A percentile compares a stretch with the other conserved stretches of the same genome.
These are phyloP conservation scores for Cylindricascospora bacillispora DNA, from an alignment of 1,139 yeast genomes.

Conservation along the genomic window DNA sequence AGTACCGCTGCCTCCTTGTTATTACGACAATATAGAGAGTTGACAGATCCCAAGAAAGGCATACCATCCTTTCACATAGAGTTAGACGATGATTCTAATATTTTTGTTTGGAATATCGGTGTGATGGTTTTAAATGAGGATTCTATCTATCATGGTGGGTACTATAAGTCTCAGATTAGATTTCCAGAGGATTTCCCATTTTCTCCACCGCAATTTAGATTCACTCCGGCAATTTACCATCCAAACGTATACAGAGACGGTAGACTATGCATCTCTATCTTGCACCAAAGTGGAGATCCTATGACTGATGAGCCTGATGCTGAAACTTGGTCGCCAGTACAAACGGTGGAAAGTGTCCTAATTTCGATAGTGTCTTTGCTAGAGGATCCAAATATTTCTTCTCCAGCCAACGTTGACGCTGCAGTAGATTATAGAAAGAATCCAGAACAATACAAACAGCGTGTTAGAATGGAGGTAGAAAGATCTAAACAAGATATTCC, in stretches of 20 bases:
- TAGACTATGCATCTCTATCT: slow-evolving; percentile 77
- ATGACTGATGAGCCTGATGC: slow-evolving; percentile 84
- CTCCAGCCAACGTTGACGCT: slow-evolving; percentile 97
- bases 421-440: slow-evolving; percentile 83
- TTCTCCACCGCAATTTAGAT: slow-evolving; percentile 81
- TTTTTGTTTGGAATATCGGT: slow-evolving; percentile 86
- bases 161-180: slow-evolving; percentile 85
- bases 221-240: slow-evolving; percentile 90
- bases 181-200: slow-evolving; percentile 88
- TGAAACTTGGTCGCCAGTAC: slow-evolving; percentile 95
- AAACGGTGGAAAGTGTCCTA: slow-evolving; percentile 82
- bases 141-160: slow-evolving; percentile 91
- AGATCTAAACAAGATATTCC: slow-evolving; percentile 79
- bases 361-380: slow-evolving; percentile 79
- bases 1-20: slow-evolving; percentile 53
- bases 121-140: slow-evolving; percentile 85
- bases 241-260: slow-evolving; percentile 95
- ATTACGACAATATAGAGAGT: slow-evolving; percentile 87
- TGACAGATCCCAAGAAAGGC: slow-evolving; percentile 85
- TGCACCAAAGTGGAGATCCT: slow-evolving; percentile 83
- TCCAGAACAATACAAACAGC: slow-evolving; percentile 65
- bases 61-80: slow-evolving; percentile 85
- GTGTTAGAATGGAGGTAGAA: slow-evolving; percentile 73
- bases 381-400: slow-evolving; percentile 84
- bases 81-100: slow-evolving; percentile 71